These are phyloP conservation scores for Globisporangium splendens DNA, from an alignment of 352 stramenopile species.

Conservation along the genomic window DNA sequence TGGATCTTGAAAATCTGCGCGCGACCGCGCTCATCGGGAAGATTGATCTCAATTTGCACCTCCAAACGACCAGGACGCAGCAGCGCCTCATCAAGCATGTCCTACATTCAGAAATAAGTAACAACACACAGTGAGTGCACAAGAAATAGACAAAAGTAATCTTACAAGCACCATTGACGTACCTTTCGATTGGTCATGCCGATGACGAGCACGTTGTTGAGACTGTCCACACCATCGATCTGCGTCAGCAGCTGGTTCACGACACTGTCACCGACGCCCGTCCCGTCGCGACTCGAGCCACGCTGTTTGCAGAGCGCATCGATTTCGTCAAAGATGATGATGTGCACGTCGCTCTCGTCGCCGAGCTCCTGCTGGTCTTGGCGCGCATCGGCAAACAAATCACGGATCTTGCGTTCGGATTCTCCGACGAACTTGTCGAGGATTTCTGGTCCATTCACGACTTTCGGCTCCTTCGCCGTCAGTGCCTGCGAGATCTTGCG, in stretches of 20 bases:
- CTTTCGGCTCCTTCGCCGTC: constrained; percentile 94
- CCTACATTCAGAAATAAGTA: constrained; percentile 19
- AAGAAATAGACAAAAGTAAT: background rate
- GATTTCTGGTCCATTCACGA: constrained; percentile 99
- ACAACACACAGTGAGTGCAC: background rate
- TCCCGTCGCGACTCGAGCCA: constrained; percentile 91
- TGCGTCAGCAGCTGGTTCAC: constrained; percentile 99
- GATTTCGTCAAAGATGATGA: constrained; percentile 99
- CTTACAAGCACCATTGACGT: background rate
- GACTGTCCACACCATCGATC: constrained; percentile 98
- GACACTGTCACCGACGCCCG: constrained; percentile 96
- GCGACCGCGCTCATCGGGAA: constrained; percentile 94
- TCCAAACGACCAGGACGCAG: constrained; percentile 98
- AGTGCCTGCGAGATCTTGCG: constrained; percentile 96
- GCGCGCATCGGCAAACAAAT: constrained; percentile 95
- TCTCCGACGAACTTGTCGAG: constrained; percentile 99
- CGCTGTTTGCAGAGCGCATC: constrained; percentile 99
- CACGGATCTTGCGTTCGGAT: constrained; percentile 98
- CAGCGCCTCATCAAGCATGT: constrained; percentile 95
- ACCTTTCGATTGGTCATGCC: constrained; percentile 99
- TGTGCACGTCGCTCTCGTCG: constrained; percentile 98
- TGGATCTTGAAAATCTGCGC: constrained; percentile 99
- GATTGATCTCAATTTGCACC: constrained; percentile 99
- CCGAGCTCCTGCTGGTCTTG: constrained; percentile 88
- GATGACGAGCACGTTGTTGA: constrained; percentile 99